Percentiles rank a stretch among this genome's conserved stretches.
Conservation (phyloP, 176 grass and related monocot genomes). For the Aegilops bicornis region DNA sequence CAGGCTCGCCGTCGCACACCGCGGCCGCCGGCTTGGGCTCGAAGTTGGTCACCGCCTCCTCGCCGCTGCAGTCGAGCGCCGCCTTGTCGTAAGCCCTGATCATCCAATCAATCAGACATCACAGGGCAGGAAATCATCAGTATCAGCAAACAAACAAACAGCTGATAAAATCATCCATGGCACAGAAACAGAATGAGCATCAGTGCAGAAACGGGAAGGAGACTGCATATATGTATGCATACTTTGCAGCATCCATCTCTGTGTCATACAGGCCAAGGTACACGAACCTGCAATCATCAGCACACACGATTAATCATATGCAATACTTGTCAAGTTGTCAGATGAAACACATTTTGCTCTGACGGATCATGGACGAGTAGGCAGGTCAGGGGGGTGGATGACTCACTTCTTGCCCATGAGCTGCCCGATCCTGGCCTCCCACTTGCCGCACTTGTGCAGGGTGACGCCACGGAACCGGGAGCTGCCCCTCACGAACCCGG, state of each 20-base stretch:
- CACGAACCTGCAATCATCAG: constrained; percentile 48
- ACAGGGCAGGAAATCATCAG: not conserved
- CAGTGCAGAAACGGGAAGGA: not conserved
- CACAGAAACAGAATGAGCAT: not conserved
- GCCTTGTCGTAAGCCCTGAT: constrained; percentile 69
- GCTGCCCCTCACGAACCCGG: constrained; percentile 57
- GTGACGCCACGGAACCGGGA: constrained; percentile 68
- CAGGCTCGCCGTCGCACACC: constrained; percentile 16
- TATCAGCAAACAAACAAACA: not conserved
- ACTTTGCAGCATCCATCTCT: constrained; percentile 62
- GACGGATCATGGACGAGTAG: no score
- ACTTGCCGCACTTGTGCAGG: constrained; percentile 77
- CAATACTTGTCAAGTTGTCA: no score
- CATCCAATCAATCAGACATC: not conserved
- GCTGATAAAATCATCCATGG: not conserved
- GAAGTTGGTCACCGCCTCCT: constrained; percentile 61
- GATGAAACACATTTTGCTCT: no score
- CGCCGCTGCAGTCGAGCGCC: constrained; percentile 46
- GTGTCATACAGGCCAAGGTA: constrained; percentile 81
- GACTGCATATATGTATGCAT: not conserved
- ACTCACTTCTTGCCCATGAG: constrained; percentile 75
- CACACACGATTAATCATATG: not conserved
- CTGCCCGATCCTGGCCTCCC: constrained; percentile 70
- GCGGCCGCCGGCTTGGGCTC: not conserved
- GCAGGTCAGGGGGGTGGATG: no score